Percentiles rank a stretch among this genome's conserved stretches.
These are phyloP conservation scores for Calendula officinalis DNA, from an alignment of 129 eudicot species.

Conservation along the genomic window DNA sequence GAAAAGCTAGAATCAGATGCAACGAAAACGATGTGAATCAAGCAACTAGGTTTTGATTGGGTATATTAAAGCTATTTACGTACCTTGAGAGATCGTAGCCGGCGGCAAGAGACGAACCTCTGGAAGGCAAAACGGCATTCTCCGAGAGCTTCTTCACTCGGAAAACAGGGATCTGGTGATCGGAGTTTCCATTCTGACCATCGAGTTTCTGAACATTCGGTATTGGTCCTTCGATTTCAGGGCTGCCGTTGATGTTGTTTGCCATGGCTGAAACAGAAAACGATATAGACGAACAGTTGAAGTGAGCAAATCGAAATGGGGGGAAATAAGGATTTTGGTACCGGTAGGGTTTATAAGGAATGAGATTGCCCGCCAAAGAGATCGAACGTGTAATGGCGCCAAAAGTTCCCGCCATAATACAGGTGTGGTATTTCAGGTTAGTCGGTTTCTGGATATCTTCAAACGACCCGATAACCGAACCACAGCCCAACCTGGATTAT, in stretches of 20 bases:
- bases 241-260: conserved; percentile 26
- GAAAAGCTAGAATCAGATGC: too few species aligned
- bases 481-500: too few species aligned
- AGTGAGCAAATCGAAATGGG: not conserved
- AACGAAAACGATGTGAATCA: too few species aligned
- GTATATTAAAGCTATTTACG: too few species aligned
- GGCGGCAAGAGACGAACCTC: conserved; percentile 68
- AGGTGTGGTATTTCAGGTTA: not conserved
- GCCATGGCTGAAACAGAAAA: conserved; percentile 27
- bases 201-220: conserved; percentile 47
- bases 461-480: too few species aligned
- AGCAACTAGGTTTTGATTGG: too few species aligned
- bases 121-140: conserved; percentile 61
- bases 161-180: conserved; percentile 25
- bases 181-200: conserved; percentile 30
- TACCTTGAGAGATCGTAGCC: conserved; percentile 92
- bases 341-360: conserved; percentile 17
- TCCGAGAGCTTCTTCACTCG: conserved; percentile 72
- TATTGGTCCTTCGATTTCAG: conserved; percentile 51
- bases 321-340: not conserved
- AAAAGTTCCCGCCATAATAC: conserved; percentile 62
- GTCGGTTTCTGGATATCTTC: not conserved
- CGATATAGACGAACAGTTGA: not conserved
- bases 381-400: conserved; percentile 51
- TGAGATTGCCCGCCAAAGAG: conserved; percentile 8